Base-by-base conservation (phyloP, 139 green algal genomes). In the Tetradesmus lagerheimii region DNA sequence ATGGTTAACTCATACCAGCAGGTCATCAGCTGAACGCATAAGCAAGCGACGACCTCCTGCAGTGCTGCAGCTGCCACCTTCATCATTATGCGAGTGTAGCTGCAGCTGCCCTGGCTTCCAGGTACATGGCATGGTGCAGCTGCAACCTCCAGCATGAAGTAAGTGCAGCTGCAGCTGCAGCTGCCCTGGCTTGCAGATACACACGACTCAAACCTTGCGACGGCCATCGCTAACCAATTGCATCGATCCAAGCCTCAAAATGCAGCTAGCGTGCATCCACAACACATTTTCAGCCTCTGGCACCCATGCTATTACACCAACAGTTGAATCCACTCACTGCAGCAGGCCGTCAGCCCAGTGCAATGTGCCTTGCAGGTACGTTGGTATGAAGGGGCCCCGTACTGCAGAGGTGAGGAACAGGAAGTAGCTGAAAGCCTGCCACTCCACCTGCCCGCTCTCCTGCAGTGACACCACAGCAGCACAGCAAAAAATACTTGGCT, bases 361-460 rank as follows among this genome's bases (percentile, higher is more conserved):
- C 85, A 89, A 85, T 15, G 29, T 29, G 16, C 34, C 45, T 3
- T 83, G 39, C 38, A 84, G 35, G 31, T 89, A 89, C 3, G 74
- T 62, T 23, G 85, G 85, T 29, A 89, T 45, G 71, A 89, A 89
- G 8, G 85, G 85, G 2, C 85, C 85, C 2, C 85, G 23, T 29
- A 89, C 85, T 38, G 74, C 85, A 39, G 67, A 83, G 67, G 18
- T 76, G 20, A 83, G 25, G 37, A 89, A 67, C 20, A 89, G 35
- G 31, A 53, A 89, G 85, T 83, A 89, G n/a, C 43, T 38, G 39
- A 74, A 89, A 6, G 82, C n/a, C 66, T 89, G 31, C 81, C 53
- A 77, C 4, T 87, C 0, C 1, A 87, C 35, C 0, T 77, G 23
- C 1, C 16, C 14, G 16, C 53, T 66, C 53, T 66, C 53, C 53